Percentiles rank a stretch among this genome's conserved stretches.
These are phyloP conservation scores for Penicillium nordicum DNA, from an alignment of 2,329 filamentous ascomycete genomes.

Conservation along the genomic window DNA sequence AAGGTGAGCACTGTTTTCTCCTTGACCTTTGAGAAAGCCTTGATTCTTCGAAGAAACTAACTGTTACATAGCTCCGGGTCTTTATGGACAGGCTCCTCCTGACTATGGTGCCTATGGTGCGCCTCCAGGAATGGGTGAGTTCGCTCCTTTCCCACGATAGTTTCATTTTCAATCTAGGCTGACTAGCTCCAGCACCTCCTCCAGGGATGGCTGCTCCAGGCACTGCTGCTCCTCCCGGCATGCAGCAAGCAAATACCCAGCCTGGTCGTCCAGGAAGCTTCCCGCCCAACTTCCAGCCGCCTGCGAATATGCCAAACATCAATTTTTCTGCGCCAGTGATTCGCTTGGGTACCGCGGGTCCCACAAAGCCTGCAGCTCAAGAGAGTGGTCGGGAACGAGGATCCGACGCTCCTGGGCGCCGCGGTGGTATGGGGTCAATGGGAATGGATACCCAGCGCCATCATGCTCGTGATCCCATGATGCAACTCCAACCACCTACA, in stretches of 20 bases:
- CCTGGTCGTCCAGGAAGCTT: conserved; percentile 77
- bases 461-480: conserved; percentile 64
- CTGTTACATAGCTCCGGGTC: conserved; percentile 37
- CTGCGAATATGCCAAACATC: conserved; percentile 91
- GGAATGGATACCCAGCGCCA: conserved; percentile 65
- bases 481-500: conserved; percentile 74
- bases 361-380: conserved; percentile 56
- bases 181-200: conserved; percentile 58
- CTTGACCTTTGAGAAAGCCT: neutral
- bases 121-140: conserved; percentile 77
- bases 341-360: conserved; percentile 73
- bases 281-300: conserved; percentile 80
- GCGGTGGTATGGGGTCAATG: conserved; percentile 58
- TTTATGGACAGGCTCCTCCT: conserved; percentile 73
- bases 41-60: conserved; percentile 7
- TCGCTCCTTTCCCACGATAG: neutral
- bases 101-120: conserved; percentile 69
- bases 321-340: conserved; percentile 98
- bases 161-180: conserved; percentile 15
- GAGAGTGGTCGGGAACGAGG: conserved; percentile 46
- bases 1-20: conserved; percentile 30
- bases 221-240: conserved; percentile 72
- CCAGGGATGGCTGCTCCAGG: conserved; percentile 78
- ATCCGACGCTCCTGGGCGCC: conserved; percentile 45
- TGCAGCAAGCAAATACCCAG: conserved; percentile 70